Evolutionary conservation across 768 basidiomycete species (phyloP), one percentile per base, ranked within the genome.

Genomic region (Tremella fuciformis): DNA sequence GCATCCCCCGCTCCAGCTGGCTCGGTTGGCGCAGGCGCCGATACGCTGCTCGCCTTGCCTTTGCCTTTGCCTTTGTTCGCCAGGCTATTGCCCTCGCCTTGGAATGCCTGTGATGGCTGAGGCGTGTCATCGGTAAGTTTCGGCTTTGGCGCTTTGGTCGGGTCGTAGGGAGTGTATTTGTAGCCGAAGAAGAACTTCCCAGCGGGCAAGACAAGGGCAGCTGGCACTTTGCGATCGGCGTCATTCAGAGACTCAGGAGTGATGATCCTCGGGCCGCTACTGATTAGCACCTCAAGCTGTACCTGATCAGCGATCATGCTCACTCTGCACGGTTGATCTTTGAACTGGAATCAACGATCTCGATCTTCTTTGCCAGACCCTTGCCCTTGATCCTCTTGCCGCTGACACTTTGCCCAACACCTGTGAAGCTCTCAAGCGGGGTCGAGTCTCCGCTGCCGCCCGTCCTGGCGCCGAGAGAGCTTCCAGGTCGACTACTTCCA

Each of bases 101-200:
- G 55, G 46, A 65, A 63, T 3, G 61, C 40, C 44, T 57, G 47
- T 54, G 58, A 8, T 39, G 38, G 46, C 8, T 38, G 18, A 56
- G 47, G 7, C 22, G 57, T 59, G 0, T 62, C 66, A 18, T 68
- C 74, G 9, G 50, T 54, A 40, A 62, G 60, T 57, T 77, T 77
- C 29, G 67, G 47, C 57, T 77, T 77, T 29, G 67, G 47, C n/a
- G 53, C 62, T 61, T 72, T 63, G 58, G 64, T 50, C 22, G 78
- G 68, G 37, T 79, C 78, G 25, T 73, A 79, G 1, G 87, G 81
- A 1, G 84, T 79, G 57, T 89, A 83, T 59, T 88, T 88, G 79
- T 87, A 99, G 9, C 96, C 96, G 71, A 99, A 98, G 81, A 99
- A 99, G 18, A 99, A 81, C 65, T 96, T 88, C 13, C 96, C 96